Evolutionary conservation across 345 rosid species (phyloP).

Genomic region (Noccaea caerulescens): DNA sequence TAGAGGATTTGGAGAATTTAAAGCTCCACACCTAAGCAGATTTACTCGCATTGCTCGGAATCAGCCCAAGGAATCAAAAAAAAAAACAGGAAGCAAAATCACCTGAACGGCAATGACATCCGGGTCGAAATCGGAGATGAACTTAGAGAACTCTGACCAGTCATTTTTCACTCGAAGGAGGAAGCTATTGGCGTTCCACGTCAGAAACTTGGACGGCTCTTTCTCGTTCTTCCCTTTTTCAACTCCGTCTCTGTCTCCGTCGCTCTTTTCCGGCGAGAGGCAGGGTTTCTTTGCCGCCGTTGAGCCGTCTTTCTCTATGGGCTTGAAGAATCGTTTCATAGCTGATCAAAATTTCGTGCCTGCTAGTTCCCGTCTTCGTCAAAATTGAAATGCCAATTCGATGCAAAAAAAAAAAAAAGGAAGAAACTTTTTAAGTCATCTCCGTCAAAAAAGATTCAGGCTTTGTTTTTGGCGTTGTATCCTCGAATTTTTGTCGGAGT

Average conservation of each 20-base stretch:
- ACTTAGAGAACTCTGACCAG: slow-evolving; percentile 78
- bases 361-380: not conserved
- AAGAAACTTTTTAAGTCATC: slow-evolving; percentile 13
- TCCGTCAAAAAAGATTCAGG: slow-evolving; percentile 11
- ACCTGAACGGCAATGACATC: slow-evolving; percentile 93
- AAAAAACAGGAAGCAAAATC: not conserved
- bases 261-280: slow-evolving; percentile 46
- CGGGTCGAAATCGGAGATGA: slow-evolving; percentile 70
- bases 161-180: slow-evolving; percentile 90
- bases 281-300: slow-evolving; percentile 69
- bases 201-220: slow-evolving; percentile 78
- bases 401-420: not conserved
- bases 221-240: slow-evolving; percentile 41
- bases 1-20: not conserved
- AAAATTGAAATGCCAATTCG: slow-evolving; percentile 13
- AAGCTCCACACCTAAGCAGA: slow-evolving; percentile 12
- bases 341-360: slow-evolving; percentile 16
- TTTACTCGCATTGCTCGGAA: slow-evolving; percentile 23
- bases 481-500: not conserved
- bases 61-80: not conserved
- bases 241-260: slow-evolving; percentile 28
- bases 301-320: slow-evolving; percentile 74
- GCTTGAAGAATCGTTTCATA: slow-evolving; percentile 97
- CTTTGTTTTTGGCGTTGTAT: slow-evolving; percentile 1
- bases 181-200: slow-evolving; percentile 96